Evolutionary conservation across 495 filamentous ascomycete genomes (phyloP), one percentile per base, ranked within the genome.

Genomic region (Echria macrotheca): DNA sequence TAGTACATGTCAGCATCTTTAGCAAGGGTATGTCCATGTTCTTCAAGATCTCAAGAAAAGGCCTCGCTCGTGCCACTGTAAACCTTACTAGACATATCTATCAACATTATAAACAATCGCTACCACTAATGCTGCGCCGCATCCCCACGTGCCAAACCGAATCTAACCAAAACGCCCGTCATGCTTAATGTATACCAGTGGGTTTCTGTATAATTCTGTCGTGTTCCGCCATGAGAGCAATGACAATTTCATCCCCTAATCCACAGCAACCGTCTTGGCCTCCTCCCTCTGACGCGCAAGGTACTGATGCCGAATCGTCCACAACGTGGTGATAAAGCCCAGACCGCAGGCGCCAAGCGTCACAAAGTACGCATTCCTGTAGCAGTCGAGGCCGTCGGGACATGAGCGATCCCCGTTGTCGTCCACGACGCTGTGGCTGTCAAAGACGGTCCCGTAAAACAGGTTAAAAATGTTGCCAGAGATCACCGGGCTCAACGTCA

Each of bases 381-480:
- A 97, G 68, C 91, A 97, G 38, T 74, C 69, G 38, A 93, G 63
- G 2, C 93, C 93, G 45, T 93, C 85, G 2, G 68, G 69, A 56
- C 91, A 96, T n/a, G 81, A 75, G 31, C 82, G 70, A 42, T 84
- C 81, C 7, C 89, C 90, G 40, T 83, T 75, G 0, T 68, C 70
- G 7, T 75, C 73, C n/a, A 86, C 63, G 35, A 83, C 69, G 36
- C 79, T 88, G 65, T 96, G 89, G 14, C 67, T 67, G 64, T 98
- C 91, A 61, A 86, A 94, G 6, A 96, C 79, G 25, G 63, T 60
- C 40, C 87, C 87, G 61, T 97, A 98, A 36, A 89, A 76, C 3
- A 97, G 66, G 66, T 96, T 97, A 71, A 96, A 96, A 24, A 95
- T 66, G 48, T 97, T 94, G 32, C 87, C 87, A 14, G 81, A 87